Conservation (phyloP, 139 green algal genomes). For the Volvox reticuliferus region DNA sequence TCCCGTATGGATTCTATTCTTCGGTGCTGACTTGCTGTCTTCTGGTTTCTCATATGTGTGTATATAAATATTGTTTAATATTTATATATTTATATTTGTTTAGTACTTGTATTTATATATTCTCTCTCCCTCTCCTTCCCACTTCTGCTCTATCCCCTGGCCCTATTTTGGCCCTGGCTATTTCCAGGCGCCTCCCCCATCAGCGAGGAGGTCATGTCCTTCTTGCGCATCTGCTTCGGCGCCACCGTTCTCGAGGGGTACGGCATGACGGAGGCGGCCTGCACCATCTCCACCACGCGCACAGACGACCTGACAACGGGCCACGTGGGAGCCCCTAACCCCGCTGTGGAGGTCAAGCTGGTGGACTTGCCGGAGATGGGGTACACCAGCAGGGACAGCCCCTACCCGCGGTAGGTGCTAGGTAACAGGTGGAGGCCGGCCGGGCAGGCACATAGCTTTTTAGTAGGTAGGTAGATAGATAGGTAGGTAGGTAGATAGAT, state of each 20-base stretch:
- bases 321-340: slow-evolving; percentile 90
- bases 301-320: slow-evolving; percentile 72
- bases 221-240: slow-evolving; percentile 94
- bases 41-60: no score
- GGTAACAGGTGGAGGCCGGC: no score
- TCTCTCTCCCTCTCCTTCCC: no score
- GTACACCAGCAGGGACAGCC: slow-evolving; percentile 87
- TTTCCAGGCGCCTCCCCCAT: slow-evolving; percentile 93
- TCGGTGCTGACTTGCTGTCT: no score
- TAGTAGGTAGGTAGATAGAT: neutral
- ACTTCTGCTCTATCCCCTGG: no score
- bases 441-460: no score
- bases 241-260: slow-evolving; percentile 82
- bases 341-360: slow-evolving; percentile 92
- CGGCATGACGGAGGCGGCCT: slow-evolving; percentile 90
- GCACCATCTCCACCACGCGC: slow-evolving; percentile 83
- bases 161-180: no score
- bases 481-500: neutral
- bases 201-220: slow-evolving; percentile 89
- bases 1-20: no score
- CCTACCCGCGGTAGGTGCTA: slow-evolving; percentile 75
- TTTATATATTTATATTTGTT: no score
- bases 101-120: no score
- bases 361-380: slow-evolving; percentile 97
- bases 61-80: no score